Evolutionary conservation across 2,329 filamentous ascomycete genomes (phyloP), one percentile per base, ranked within the genome.

Genomic region (Verticillium dahliae): DNA sequence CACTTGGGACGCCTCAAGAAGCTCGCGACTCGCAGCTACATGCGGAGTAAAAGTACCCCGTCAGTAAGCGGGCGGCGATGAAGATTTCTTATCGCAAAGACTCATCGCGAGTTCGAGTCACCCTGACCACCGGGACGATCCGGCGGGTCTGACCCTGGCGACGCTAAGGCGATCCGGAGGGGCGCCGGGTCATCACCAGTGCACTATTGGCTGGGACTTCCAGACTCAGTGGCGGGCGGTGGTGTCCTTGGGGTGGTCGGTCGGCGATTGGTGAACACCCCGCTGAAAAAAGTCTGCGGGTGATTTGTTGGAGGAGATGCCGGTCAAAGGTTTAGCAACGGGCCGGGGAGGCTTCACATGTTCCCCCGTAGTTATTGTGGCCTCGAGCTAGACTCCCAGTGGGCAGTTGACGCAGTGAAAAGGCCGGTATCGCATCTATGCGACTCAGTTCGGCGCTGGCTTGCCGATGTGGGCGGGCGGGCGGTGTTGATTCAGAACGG

Each of bases 71-170:
- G n/a, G 3, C 22, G 38, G 13, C 14, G 27, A 9, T 33, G 33
- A 58, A 58, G 27, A 18, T 33, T 31, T 58, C 57, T 58, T 58
- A 58, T 58, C 57, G 57, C 39, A 58, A 58, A 58, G 57, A 58
- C 57, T 58, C 57, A 50, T 58, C 57, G 38, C 57, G 38, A 52
- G 22, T 10, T 52, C 18, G 45, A 52, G 45, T 52, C 45, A 52
- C 45, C n/a, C 15, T 52, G 45, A 22, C n/a, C 45, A 52, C 18
- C 45, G 45, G 45, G 45, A 52, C 45, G 45, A 52, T 52, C n/a
- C 45, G 45, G 45, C 45, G 45, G 45, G 45, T 52, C 45, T 52
- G 45, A 22, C 45, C 45, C 45, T 27, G 45, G 45, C 45, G 22
- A 18, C 45, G 45, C 45, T 52, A 52, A 52, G 45, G 45, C 45